These are phyloP conservation scores for Lactarius tabidus DNA, from an alignment of 768 basidiomycete species.

Conservation along the genomic window DNA sequence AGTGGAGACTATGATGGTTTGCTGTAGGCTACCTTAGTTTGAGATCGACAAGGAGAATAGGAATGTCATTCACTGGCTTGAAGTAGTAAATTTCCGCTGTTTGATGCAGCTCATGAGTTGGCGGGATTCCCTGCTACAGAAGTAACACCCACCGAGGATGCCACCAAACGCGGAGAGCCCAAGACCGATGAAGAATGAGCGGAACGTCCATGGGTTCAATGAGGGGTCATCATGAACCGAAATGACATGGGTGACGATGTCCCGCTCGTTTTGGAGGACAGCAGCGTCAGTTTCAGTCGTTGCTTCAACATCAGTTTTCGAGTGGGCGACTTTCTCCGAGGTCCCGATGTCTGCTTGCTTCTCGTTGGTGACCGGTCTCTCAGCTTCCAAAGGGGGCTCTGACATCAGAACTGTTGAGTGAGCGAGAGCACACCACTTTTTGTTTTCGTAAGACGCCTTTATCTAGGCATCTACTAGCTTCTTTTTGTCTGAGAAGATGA, in stretches of 20 bases:
- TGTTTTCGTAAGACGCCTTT: no score
- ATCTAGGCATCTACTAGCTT: no score
- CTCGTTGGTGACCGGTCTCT: constrained; percentile 2
- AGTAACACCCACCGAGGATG: constrained; percentile 39
- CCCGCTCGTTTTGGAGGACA: constrained; percentile 43
- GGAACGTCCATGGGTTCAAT: constrained; percentile 45
- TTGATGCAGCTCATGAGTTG: constrained; percentile 45
- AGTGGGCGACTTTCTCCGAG: constrained; percentile 20
- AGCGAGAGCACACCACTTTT: not conserved
- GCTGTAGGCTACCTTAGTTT: constrained; percentile 32
- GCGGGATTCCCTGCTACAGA: not conserved
- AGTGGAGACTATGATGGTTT: constrained; percentile 48
- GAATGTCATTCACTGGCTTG: constrained; percentile 42
- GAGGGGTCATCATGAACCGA: constrained; percentile 45
- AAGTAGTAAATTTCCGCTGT: constrained; percentile 59
- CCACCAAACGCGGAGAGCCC: constrained; percentile 50
- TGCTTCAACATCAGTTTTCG: constrained; percentile 37
- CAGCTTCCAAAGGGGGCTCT: not conserved
- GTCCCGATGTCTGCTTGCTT: not conserved
- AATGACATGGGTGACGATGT: constrained; percentile 47
- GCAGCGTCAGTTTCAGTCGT: constrained; percentile 31
- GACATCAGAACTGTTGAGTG: not conserved
- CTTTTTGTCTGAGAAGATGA: no score
- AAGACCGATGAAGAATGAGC: constrained; percentile 44
- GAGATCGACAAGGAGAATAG: not conserved